A percentile compares a stretch with the other conserved stretches of the same genome.
Evolutionary conservation across 345 rosid species (phyloP).

Genomic region (Bretschneidera sinensis): DNA sequence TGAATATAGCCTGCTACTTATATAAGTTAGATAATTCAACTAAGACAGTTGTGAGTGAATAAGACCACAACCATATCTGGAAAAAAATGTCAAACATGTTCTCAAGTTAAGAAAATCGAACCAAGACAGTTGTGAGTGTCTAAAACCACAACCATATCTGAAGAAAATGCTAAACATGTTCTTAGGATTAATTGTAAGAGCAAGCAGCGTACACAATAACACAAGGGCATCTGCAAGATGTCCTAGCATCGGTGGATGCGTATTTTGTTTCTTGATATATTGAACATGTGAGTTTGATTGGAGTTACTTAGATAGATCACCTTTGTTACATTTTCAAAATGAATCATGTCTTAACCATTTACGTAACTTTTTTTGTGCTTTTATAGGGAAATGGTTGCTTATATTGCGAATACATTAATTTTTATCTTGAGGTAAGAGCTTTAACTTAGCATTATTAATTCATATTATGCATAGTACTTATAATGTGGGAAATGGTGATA

Average conservation of each 20-base stretch:
- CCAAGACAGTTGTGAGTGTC: too few relatives aligned
- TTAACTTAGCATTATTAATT: background rate
- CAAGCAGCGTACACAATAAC: too few relatives aligned
- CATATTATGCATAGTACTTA: background rate
- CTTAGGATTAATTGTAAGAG: too few relatives aligned
- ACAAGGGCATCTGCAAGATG: background rate
- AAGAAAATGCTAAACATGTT: too few relatives aligned
- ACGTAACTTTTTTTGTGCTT: background rate
- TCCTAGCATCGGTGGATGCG: background rate
- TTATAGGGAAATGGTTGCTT: constrained; percentile 94
- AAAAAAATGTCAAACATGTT: too few relatives aligned
- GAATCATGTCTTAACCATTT: background rate
- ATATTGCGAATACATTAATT: constrained; percentile 92
- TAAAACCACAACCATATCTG: too few relatives aligned
- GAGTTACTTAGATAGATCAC: constrained; percentile 9
- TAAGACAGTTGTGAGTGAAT: too few relatives aligned
- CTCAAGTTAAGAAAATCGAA: too few relatives aligned
- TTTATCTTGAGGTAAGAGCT: constrained; percentile 81
- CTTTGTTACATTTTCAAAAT: constrained; percentile 1
- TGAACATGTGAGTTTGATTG: background rate
- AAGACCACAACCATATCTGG: too few relatives aligned
- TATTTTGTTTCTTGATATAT: background rate
- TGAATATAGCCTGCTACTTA: too few relatives aligned
- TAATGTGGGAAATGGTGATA: background rate
- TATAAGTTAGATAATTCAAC: too few relatives aligned